These are phyloP conservation scores for Penicillium aurantiogriseum DNA, from an alignment of 2,329 filamentous ascomycete species.

Conservation along the genomic window DNA sequence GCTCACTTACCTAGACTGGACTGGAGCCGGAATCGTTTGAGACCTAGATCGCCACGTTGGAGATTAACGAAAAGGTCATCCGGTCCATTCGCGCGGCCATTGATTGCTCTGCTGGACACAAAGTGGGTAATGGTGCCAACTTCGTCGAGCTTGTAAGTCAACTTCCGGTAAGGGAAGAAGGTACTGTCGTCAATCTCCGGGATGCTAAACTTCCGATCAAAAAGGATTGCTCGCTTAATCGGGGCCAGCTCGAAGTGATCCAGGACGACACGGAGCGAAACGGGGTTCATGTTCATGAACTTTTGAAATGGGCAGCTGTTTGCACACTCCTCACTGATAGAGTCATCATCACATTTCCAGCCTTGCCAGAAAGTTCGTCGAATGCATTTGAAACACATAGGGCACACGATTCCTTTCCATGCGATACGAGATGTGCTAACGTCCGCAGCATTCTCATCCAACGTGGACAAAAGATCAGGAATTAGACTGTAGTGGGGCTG, in stretches of 20 bases:
- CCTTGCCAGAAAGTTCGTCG: constrained; percentile 60
- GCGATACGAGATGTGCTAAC: constrained; percentile 52
- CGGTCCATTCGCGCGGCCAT: constrained; percentile 54
- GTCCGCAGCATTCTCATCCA: constrained; percentile 37
- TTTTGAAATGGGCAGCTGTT: constrained; percentile 51
- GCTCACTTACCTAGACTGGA: constrained; percentile 34
- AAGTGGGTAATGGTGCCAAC: constrained; percentile 56
- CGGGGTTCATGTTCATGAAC: constrained; percentile 19
- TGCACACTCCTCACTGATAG: constrained; percentile 31
- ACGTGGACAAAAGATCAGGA: constrained; percentile 40
- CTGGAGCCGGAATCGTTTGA: constrained; percentile 45
- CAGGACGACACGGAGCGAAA: constrained; percentile 36
- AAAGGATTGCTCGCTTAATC: constrained; percentile 24
- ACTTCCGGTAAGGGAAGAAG: constrained; percentile 31
- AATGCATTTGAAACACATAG: constrained; percentile 60
- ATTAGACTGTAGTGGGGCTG: constrained; percentile 40
- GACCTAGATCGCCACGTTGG: constrained; percentile 46
- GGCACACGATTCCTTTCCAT: constrained; percentile 66
- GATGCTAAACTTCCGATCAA: constrained; percentile 29
- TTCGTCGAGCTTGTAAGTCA: constrained; percentile 33
- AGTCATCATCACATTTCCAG: constrained; percentile 55
- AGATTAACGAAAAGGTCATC: constrained; percentile 60
- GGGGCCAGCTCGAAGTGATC: constrained; percentile 32
- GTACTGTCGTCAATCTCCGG: constrained; percentile 32
- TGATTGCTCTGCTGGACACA: constrained; percentile 55